Base-by-base conservation (phyloP, 345 rosid species). In the Gossypium mustelinum region DNA sequence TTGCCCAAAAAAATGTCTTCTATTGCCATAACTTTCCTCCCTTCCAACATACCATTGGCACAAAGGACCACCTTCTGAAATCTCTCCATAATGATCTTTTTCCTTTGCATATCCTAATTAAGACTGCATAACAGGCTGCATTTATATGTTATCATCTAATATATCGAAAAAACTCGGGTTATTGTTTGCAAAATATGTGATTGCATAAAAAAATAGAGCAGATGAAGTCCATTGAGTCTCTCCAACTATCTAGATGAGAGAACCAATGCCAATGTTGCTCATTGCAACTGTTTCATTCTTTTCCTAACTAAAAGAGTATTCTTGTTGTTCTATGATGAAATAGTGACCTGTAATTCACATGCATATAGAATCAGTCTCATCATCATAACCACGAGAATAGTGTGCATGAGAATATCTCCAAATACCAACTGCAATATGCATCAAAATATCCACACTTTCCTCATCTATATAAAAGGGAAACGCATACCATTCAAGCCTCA, bases 241-340 rank as follows among this genome's bases (percentile, higher is more conserved):
- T 68, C 11, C 41, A 22, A 44, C 22, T 1, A 17, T 17, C n/a
- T 3, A n/a, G 43, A 60, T 60, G 41, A 34, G 43, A 27, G n/a
- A 11, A 56, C 65, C 4, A 63, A 39, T 63, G 24, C 48, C 0
- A 13, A 61, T 16, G 11, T 17, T 18, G 3, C 17, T 39, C 11
- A n/a, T 20, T 17, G 43, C 11, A 68, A 67, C 55, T 41, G 69
- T 64, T 41, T 10, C 50, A 64, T 5, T 27, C 39, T 62, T 25
- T 43, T 52, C 2, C 77, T 66, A 57, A 72, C 55, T 48, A 72
- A 83, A 81, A 82, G 87, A 73, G 79, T 14, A 62, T 43, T 71
- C 60, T 77, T 82, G 84, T 79, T 78, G 13, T 61, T 63, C 0
- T 78, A 73, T 61, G 54, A 25, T 12, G 29, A 67, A 65, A 50